These are phyloP conservation scores for Carpinus fangiana DNA, from an alignment of 306 rosid genomes.

Conservation along the genomic window DNA sequence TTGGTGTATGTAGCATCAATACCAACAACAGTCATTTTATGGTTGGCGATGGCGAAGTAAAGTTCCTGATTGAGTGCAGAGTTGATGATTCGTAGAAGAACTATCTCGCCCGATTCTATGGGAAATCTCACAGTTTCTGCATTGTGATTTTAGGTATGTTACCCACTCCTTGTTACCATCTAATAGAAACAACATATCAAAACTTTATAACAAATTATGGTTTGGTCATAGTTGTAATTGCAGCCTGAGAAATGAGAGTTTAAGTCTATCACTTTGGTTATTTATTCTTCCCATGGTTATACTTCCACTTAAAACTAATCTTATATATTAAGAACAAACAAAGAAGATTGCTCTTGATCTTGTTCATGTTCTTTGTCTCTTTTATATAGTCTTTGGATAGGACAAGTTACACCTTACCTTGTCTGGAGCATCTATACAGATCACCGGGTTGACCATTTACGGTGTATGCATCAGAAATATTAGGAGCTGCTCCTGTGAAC, in stretches of 20 bases:
- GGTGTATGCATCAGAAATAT: constrained; percentile 75
- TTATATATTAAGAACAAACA: background rate
- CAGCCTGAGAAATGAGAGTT: background rate
- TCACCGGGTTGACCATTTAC: constrained; percentile 94
- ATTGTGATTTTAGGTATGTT: constrained; percentile 11
- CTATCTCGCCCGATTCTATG: constrained; percentile 57
- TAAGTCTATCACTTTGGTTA: background rate
- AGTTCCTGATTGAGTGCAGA: constrained; percentile 87
- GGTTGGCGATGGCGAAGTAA: constrained; percentile 78
- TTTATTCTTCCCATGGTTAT: background rate
- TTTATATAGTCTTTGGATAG: background rate
- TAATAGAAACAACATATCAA: constrained; percentile 3
- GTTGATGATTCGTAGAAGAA: constrained; percentile 73
- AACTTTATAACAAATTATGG: constrained; percentile 8
- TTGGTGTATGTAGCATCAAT: constrained; percentile 77
- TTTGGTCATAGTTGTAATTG: background rate
- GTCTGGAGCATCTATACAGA: constrained; percentile 67
- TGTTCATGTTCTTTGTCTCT: no score
- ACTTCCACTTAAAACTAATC: background rate
- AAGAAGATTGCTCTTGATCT: background rate
- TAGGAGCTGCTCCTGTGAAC: constrained; percentile 85
- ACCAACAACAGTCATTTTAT: constrained; percentile 67
- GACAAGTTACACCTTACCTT: constrained; percentile 43
- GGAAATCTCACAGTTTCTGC: constrained; percentile 71
- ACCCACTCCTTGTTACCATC: constrained; percentile 9